phyloP scores from a whole-genome alignment of 1,139 yeast species.

The Geotrichum carabidarum region DNA sequence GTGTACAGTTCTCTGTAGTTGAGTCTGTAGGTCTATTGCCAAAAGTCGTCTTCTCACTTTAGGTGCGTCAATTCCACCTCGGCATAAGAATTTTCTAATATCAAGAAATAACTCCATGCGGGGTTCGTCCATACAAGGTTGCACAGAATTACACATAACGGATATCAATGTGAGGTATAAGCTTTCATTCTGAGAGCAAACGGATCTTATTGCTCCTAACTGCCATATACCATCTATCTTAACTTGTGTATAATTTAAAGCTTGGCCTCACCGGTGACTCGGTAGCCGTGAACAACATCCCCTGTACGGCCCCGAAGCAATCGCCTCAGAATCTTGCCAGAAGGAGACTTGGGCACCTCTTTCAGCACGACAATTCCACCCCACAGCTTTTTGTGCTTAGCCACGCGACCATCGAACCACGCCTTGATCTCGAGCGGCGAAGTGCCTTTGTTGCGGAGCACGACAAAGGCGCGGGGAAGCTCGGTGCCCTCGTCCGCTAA shows the following conservation, averaged over 20 bases:
- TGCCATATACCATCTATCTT: no score
- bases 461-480: conserved; percentile 39
- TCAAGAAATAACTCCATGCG: no score
- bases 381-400: conserved; percentile 39
- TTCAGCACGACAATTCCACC: conserved; percentile 39
- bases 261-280: conserved; percentile 17
- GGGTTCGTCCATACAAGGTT: no score
- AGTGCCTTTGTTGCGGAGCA: conserved; percentile 23
- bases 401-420: conserved; percentile 38
- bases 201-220: background rate
- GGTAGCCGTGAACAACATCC: conserved; percentile 25
- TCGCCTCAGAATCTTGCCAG: conserved; percentile 40
- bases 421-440: conserved; percentile 27
- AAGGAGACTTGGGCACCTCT: conserved; percentile 38
- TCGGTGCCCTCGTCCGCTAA: conserved; percentile 36
- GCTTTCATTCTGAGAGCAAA: background rate
- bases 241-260: conserved; percentile 14
- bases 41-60: no score
- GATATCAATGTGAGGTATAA: background rate
- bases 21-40: no score
- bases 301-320: conserved; percentile 28
- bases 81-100: no score
- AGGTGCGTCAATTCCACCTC: no score
- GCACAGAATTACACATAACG: no score
- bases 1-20: no score